A percentile compares a stretch with the other conserved stretches of the same genome.
phyloP scores from a whole-genome alignment of 129 eudicot species.

The Pulicaria dysenterica region DNA sequence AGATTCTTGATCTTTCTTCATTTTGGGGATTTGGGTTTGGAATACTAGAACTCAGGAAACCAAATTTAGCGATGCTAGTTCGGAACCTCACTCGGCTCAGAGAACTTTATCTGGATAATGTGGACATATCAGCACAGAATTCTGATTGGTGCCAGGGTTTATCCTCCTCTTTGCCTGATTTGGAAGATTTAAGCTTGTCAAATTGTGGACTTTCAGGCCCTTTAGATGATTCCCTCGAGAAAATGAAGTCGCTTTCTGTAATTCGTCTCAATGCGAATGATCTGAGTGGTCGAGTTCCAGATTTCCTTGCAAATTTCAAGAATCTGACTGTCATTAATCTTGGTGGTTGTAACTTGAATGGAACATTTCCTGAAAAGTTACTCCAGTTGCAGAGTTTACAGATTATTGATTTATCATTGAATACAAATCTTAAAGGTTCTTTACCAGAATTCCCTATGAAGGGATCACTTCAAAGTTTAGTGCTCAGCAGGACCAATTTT shows the following conservation, averaged over 20 bases:
- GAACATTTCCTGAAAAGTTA: conserved; percentile 46
- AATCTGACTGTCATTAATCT: conserved; percentile 45
- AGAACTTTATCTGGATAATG: conserved; percentile 54
- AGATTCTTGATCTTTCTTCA: conserved; percentile 57
- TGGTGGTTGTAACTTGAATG: conserved; percentile 41
- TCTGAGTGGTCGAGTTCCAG: conserved; percentile 42
- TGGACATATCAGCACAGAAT: conserved; percentile 40
- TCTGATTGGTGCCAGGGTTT: conserved; percentile 46
- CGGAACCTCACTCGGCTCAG: conserved; percentile 42
- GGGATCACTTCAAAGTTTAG: conserved; percentile 39
- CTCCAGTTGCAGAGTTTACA: conserved; percentile 46
- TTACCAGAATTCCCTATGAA: conserved; percentile 35
- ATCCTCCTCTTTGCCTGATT: conserved; percentile 46
- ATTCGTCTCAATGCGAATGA: conserved; percentile 45
- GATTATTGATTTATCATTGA: conserved; percentile 43
- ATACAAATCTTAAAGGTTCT: conserved; percentile 38
- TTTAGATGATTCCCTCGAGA: conserved; percentile 36
- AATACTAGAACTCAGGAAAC: conserved; percentile 39
- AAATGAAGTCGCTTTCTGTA: conserved; percentile 45
- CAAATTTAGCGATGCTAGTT: conserved; percentile 44
- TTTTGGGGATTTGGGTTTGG: not conserved
- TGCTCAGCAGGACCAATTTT: conserved; percentile 45
- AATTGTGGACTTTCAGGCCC: conserved; percentile 53
- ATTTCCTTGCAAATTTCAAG: conserved; percentile 44
- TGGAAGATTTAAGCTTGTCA: conserved; percentile 58